Evolutionary conservation across 768 basidiomycete species (phyloP).

Genomic region (Hygrocybe coccinea): DNA sequence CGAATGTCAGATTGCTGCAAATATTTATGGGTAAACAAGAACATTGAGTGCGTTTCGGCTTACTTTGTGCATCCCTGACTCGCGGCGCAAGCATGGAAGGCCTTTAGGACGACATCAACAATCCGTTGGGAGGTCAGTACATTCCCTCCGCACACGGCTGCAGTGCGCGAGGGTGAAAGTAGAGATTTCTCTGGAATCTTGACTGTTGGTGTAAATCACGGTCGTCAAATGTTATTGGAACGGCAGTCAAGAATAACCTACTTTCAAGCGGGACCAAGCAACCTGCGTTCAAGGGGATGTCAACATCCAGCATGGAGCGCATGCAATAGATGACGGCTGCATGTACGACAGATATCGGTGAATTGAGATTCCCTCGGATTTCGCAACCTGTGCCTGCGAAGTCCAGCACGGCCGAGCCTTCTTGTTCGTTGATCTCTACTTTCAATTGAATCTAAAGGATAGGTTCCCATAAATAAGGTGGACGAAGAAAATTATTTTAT

Average conservation of each 20-base stretch:
- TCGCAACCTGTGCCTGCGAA: conserved; percentile 82
- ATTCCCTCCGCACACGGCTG: conserved; percentile 91
- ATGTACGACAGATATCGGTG: conserved; percentile 82
- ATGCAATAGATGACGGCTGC: conserved; percentile 88
- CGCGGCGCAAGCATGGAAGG: conserved; percentile 87
- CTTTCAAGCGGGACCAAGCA: conserved; percentile 84
- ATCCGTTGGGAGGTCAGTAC: conserved; percentile 90
- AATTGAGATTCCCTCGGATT: conserved; percentile 79
- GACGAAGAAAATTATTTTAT: background rate
- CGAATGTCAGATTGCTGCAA: conserved; percentile 80
- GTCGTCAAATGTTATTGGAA: background rate
- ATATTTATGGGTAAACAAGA: conserved; percentile 3
- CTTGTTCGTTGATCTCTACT: conserved; percentile 69
- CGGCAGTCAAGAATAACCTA: conserved; percentile 29
- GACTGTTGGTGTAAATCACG: conserved; percentile 39
- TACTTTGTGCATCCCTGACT: conserved; percentile 94
- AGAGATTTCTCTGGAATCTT: conserved; percentile 75
- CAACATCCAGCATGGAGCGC: conserved; percentile 76
- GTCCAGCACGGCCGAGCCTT: conserved; percentile 79
- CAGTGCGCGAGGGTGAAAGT: conserved; percentile 76
- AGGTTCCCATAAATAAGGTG: background rate
- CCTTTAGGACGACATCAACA: conserved; percentile 88
- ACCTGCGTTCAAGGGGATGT: conserved; percentile 92
- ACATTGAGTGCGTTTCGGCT: conserved; percentile 19
- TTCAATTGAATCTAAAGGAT: conserved; percentile 57